These are phyloP conservation scores for Eimeria tenella DNA, from an alignment of 169 alveolate species.

Conservation along the genomic window DNA sequence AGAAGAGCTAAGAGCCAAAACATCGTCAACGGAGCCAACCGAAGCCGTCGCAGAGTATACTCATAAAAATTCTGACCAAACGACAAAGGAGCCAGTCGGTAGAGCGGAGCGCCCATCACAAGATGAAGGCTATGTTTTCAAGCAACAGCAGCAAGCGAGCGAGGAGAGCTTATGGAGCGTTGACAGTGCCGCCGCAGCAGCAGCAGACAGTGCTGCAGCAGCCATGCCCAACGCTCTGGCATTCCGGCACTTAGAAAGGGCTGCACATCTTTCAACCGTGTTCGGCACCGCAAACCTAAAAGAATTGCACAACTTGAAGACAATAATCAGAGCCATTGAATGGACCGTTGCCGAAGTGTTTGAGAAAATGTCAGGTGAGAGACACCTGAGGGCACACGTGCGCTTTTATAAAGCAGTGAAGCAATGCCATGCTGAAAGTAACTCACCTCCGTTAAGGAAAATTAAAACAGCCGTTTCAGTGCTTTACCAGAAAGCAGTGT, in stretches of 20 bases:
- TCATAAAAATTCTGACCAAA: too few relatives aligned
- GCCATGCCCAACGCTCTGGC: slow-evolving; percentile 30
- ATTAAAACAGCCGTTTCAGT: too few relatives aligned
- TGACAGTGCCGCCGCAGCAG: slow-evolving; percentile 47
- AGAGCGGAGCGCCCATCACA: too few relatives aligned
- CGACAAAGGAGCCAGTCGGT: too few relatives aligned
- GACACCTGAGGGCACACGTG: too few relatives aligned
- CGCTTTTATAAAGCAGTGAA: too few relatives aligned
- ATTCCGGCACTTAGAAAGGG: slow-evolving; percentile 40
- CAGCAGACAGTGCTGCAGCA: slow-evolving; percentile 57
- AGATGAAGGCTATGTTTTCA: slow-evolving; percentile 30
- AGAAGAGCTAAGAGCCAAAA: not conserved
- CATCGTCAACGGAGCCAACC: not conserved
- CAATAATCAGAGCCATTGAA: slow-evolving; percentile 25
- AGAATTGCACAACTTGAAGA: slow-evolving; percentile 42
- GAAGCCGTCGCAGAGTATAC: not conserved
- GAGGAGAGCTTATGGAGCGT: slow-evolving; percentile 11
- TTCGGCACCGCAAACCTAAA: not conserved
- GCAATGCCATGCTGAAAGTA: too few relatives aligned
- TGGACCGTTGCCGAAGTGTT: slow-evolving; percentile 66
- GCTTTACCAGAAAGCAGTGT: too few relatives aligned
- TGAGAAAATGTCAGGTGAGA: slow-evolving; percentile 66
- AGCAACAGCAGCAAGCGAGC: slow-evolving; percentile 7
- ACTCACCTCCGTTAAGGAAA: too few relatives aligned
- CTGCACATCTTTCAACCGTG: slow-evolving; percentile 48